Evolutionary conservation across 441 rosid genomes (phyloP).

Genomic region (Croton laevigatus): DNA sequence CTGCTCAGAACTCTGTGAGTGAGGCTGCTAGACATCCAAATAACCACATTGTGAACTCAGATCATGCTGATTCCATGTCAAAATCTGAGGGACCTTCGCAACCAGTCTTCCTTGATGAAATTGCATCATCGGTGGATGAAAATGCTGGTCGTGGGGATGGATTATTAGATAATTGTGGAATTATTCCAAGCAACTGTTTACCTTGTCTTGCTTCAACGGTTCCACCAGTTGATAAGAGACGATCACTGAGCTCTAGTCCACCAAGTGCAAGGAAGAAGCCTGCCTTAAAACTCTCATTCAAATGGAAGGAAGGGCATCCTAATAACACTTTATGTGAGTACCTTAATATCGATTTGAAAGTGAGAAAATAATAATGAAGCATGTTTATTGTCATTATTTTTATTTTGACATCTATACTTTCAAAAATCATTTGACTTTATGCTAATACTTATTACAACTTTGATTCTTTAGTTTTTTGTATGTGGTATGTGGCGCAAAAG

Average conservation of each 20-base stretch:
- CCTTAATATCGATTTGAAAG: not conserved
- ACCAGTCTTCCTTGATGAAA: constrained; percentile 56
- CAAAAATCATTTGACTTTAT: not conserved
- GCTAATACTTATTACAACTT: too few species aligned
- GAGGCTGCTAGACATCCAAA: constrained; percentile 30
- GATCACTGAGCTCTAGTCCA: constrained; percentile 70
- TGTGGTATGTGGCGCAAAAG: too few species aligned
- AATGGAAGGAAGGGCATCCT: constrained; percentile 72
- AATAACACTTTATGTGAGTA: constrained; percentile 55
- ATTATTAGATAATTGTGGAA: constrained; percentile 67
- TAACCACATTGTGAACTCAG: constrained; percentile 29
- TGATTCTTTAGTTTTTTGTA: too few species aligned
- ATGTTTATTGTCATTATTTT: constrained; percentile 8
- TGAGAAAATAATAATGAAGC: not conserved
- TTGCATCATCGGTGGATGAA: constrained; percentile 59
- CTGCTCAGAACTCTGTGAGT: constrained; percentile 38
- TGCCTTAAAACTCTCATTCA: constrained; percentile 57
- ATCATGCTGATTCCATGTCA: constrained; percentile 26
- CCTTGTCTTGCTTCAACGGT: constrained; percentile 74
- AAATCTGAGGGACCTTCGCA: constrained; percentile 36
- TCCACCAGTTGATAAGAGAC: constrained; percentile 67
- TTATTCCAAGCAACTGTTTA: constrained; percentile 67
- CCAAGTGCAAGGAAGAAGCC: constrained; percentile 62
- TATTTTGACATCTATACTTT: not conserved
- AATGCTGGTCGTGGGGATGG: constrained; percentile 50